Evolutionary conservation across 2,329 filamentous ascomycete genomes (phyloP).

Genomic region (Penicillium capsulatum): DNA sequence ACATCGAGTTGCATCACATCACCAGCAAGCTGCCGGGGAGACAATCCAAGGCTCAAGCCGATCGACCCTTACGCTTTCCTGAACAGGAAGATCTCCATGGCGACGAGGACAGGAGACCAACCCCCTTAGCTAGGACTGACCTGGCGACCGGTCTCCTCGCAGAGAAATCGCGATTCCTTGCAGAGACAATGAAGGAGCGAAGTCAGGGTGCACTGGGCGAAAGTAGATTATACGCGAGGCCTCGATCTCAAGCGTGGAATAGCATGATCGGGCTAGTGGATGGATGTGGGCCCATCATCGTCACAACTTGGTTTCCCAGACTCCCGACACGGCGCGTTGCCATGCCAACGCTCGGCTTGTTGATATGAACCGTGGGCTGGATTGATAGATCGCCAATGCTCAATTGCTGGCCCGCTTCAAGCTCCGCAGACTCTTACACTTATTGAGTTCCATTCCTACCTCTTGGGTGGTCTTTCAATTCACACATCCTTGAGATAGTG

Average conservation of each 20-base stretch:
- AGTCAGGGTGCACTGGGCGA: constrained; percentile 10
- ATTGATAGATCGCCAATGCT: constrained; percentile 33
- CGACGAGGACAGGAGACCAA: constrained; percentile 14
- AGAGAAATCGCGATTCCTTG: constrained; percentile 16
- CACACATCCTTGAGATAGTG: constrained; percentile 7
- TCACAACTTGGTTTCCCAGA: constrained; percentile 30
- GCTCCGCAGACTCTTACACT: constrained; percentile 17
- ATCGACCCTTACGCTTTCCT: constrained; percentile 13
- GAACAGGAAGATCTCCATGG: constrained; percentile 16
- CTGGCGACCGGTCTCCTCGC: constrained; percentile 11
- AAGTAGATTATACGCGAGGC: constrained; percentile 9
- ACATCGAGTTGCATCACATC: not conserved
- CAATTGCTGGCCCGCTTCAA: constrained; percentile 27
- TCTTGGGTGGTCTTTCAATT: constrained; percentile 12
- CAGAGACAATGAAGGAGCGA: constrained; percentile 11
- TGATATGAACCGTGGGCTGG: constrained; percentile 36
- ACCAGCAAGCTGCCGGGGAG: not conserved
- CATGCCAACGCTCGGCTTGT: constrained; percentile 39
- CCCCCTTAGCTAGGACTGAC: constrained; percentile 3
- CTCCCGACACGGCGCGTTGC: constrained; percentile 32
- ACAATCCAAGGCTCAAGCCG: constrained; percentile 5
- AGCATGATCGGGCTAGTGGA: constrained; percentile 10
- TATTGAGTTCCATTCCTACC: constrained; percentile 25
- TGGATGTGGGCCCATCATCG: constrained; percentile 17
- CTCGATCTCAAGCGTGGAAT: constrained; percentile 6